These are phyloP conservation scores for Boeremia lycopersici DNA, from an alignment of 2,329 filamentous ascomycete species.

Conservation along the genomic window DNA sequence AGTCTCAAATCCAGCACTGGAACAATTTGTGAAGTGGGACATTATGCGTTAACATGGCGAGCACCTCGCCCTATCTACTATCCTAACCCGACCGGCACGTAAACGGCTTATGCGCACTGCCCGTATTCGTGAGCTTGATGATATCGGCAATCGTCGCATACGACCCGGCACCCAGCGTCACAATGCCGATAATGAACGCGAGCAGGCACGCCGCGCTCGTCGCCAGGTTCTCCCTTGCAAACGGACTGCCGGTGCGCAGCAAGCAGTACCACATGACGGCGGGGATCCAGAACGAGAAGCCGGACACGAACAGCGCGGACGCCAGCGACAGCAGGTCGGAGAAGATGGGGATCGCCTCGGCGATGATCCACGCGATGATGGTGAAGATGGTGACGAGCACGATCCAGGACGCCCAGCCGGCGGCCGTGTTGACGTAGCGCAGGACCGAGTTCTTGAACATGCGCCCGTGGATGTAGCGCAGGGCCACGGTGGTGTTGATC, in stretches of 20 bases:
- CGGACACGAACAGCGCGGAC: slow-evolving; percentile 19
- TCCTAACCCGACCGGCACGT: slow-evolving; percentile 15
- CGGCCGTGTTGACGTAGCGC: slow-evolving; percentile 20
- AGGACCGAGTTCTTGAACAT: slow-evolving; percentile 23
- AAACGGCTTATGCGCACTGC: slow-evolving; percentile 19
- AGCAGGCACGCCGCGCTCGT: slow-evolving; percentile 15
- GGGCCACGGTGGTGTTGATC: slow-evolving; percentile 23
- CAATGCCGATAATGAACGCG: slow-evolving; percentile 17
- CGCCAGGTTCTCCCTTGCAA: slow-evolving; percentile 13
- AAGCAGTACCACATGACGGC: slow-evolving; percentile 21
- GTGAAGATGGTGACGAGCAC: slow-evolving; percentile 20
- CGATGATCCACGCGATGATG: slow-evolving; percentile 21
- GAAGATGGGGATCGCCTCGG: slow-evolving; percentile 23
- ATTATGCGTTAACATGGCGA: slow-evolving; percentile 2
- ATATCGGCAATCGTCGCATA: slow-evolving; percentile 22
- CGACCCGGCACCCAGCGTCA: slow-evolving; percentile 15
- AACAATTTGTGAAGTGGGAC: neutral
- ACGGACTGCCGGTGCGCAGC: slow-evolving; percentile 12
- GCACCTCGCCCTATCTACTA: neutral
- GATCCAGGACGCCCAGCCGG: slow-evolving; percentile 19
- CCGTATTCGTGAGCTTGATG: slow-evolving; percentile 12
- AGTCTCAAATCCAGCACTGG: neutral
- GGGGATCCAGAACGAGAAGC: slow-evolving; percentile 22
- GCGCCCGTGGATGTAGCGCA: slow-evolving; percentile 23
- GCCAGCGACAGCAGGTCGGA: slow-evolving; percentile 21